These are phyloP conservation scores for Schwanniomyces occidentalis DNA, from an alignment of 805 yeast genomes.

Conservation along the genomic window DNA sequence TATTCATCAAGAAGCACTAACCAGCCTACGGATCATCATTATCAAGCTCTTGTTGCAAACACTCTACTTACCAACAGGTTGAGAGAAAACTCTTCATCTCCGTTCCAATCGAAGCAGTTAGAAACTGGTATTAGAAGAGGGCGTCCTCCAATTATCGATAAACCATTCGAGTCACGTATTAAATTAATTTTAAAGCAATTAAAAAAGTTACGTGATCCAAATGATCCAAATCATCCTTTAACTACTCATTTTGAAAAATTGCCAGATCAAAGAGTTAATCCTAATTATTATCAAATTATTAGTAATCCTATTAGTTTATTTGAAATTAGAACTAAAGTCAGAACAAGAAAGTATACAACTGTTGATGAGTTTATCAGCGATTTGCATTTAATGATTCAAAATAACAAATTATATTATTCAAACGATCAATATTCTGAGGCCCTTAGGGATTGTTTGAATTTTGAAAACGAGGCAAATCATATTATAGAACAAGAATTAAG, in stretches of 20 bases:
- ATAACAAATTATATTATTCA: conserved; percentile 60
- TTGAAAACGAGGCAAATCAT: conserved; percentile 61
- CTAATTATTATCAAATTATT: conserved; percentile 55
- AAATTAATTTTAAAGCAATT: conserved; percentile 80
- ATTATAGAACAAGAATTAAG: conserved; percentile 67
- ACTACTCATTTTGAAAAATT: conserved; percentile 75
- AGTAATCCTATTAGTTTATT: conserved; percentile 65
- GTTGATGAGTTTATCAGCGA: conserved; percentile 80
- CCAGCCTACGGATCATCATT: conserved; percentile 11
- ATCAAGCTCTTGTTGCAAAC: conserved; percentile 11
- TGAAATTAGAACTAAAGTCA: conserved; percentile 78
- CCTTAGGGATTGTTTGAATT: conserved; percentile 57
- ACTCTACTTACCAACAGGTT: conserved; percentile 13
- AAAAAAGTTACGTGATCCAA: conserved; percentile 65
- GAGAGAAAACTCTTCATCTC: conserved; percentile 9
- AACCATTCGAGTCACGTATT: conserved; percentile 89
- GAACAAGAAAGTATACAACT: conserved; percentile 75
- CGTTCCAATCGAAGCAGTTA: conserved; percentile 9
- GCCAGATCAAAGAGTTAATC: conserved; percentile 62
- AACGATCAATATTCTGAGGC: conserved; percentile 59
- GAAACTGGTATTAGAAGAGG: conserved; percentile 71
- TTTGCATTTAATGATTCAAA: conserved; percentile 69
- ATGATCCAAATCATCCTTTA: conserved; percentile 48
- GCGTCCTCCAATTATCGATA: conserved; percentile 87
- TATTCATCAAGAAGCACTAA: conserved; percentile 7